phyloP scores from a whole-genome alignment of 176 grass and related monocot genomes.

The Panicum miliaceum region DNA sequence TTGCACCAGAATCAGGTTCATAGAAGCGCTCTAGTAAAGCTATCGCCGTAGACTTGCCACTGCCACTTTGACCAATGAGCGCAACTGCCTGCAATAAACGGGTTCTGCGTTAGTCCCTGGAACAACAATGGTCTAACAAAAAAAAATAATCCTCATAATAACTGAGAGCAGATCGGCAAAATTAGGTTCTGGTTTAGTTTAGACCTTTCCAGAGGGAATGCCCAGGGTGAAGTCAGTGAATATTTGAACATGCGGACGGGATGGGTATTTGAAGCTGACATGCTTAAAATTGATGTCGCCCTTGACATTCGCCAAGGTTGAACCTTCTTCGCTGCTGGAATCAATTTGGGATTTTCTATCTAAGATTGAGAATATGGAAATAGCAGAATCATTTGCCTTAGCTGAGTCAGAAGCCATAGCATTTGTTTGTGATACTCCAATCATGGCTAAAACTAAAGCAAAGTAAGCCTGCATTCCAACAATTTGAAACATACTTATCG shows the following conservation, averaged over 20 bases:
- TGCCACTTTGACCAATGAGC: conserved; percentile 37
- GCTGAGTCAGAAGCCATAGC: conserved; percentile 9
- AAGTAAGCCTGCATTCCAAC: conserved; percentile 29
- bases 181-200: neutral
- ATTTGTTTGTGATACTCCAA: conserved; percentile 14
- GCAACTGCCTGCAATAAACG: conserved; percentile 30
- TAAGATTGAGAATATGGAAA: conserved; percentile 33
- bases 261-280: conserved; percentile 35
- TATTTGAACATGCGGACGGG: conserved; percentile 31
- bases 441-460: conserved; percentile 29
- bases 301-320: neutral
- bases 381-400: conserved; percentile 35
- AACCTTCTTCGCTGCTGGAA: conserved; percentile 28
- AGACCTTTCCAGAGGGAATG: conserved; percentile 37
- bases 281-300: conserved; percentile 34
- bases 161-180: neutral
- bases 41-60: conserved; percentile 36
- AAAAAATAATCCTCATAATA: neutral
- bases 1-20: conserved; percentile 25
- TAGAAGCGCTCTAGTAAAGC: conserved; percentile 45
- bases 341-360: conserved; percentile 31
- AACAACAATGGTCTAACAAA: neutral
- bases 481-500: conserved; percentile 19
- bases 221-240: conserved; percentile 26
- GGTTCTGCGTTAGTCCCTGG: conserved; percentile 5